These are phyloP conservation scores for Scalesia atractyloides DNA, from an alignment of 129 eudicot genomes.

Conservation along the genomic window DNA sequence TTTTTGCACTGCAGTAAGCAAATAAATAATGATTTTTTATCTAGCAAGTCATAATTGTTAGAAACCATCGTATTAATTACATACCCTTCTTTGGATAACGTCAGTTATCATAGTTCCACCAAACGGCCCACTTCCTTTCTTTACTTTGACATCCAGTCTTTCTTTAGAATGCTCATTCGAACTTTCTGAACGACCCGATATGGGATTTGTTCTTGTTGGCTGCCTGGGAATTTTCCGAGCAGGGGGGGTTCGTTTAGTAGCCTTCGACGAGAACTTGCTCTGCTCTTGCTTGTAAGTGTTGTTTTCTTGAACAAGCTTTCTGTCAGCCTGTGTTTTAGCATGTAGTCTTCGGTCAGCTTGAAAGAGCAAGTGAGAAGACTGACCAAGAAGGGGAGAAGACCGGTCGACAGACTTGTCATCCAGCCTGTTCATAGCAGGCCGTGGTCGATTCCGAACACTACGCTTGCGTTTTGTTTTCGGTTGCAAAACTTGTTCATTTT, in stretches of 20 bases:
- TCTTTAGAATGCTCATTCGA: conserved; percentile 47
- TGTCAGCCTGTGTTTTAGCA: conserved; percentile 31
- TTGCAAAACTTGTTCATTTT: conserved; percentile 92
- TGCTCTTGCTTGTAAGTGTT: conserved; percentile 46
- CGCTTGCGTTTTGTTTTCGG: conserved; percentile 89
- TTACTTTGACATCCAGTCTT: conserved; percentile 52
- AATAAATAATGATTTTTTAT: no score
- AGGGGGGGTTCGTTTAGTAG: conserved; percentile 44
- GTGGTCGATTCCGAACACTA: conserved; percentile 78
- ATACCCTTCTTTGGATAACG: conserved; percentile 77
- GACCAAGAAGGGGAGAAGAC: conserved; percentile 54
- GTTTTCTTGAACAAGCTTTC: conserved; percentile 38
- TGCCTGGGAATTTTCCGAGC: conserved; percentile 55
- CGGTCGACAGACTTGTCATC: conserved; percentile 57
- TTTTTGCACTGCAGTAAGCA: conserved; percentile 70
- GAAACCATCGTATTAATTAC: no score
- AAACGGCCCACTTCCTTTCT: conserved; percentile 39
- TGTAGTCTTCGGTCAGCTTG: conserved; percentile 54
- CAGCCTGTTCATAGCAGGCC: conserved; percentile 45
- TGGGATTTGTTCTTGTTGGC: conserved; percentile 49
- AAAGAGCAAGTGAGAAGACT: conserved; percentile 56
- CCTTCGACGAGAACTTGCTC: conserved; percentile 49
- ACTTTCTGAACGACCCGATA: conserved; percentile 44
- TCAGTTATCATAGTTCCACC: conserved; percentile 66
- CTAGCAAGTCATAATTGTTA: no score